Evolutionary conservation across 2,329 filamentous ascomycete genomes (phyloP), one percentile per base, ranked within the genome.

Genomic region (Xylaria sp.): DNA sequence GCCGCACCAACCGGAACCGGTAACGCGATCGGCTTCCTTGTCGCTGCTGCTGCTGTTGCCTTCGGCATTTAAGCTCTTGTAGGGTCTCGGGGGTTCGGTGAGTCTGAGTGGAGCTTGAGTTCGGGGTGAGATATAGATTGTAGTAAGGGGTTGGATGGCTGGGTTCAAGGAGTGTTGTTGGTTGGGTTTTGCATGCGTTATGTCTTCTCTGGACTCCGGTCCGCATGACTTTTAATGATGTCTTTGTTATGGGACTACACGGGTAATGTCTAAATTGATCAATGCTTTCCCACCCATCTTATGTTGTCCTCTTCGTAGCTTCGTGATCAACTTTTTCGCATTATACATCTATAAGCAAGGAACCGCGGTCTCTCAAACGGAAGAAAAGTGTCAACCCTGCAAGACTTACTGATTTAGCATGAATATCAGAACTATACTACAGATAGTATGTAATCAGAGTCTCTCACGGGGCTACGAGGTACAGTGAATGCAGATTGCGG

Each of bases 11-110:
- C 47, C 27, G 50, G 21, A n/a, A 47, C 11, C 12, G 63, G 60
- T 2, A 45, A 55, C 42, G 19, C 17, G 4, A 21, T 34, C 0
- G 67, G 71, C 1, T 36, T 72, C 7, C 55, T 60, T 0, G 42
- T 65, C 2, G 73, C 69, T 9, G 58, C 70, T 14, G 48, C 67
- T 3, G 74, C 69, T 7, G 60, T 65, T 24, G 69, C 36, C 9
- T 17, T 69, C 4, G 64, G 64, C 1, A 30, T 71, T 17, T 71
- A 61, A 54, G n/a, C 4, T 2, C 8, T 4, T 11, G 5, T 27
- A 27, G 2, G 24, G 24, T 27, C 24, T 27, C 24, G 24, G 24
- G 24, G 4, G 24, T 36, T 3, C 2, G n/a, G 27, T 2, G 9
- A 39, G 6, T n/a, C n/a, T 8, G n/a, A 17, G 14, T 54, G 12